Conservation (phyloP, 73 alveolate species). For the Tetrahymena malaccensis region DNA sequence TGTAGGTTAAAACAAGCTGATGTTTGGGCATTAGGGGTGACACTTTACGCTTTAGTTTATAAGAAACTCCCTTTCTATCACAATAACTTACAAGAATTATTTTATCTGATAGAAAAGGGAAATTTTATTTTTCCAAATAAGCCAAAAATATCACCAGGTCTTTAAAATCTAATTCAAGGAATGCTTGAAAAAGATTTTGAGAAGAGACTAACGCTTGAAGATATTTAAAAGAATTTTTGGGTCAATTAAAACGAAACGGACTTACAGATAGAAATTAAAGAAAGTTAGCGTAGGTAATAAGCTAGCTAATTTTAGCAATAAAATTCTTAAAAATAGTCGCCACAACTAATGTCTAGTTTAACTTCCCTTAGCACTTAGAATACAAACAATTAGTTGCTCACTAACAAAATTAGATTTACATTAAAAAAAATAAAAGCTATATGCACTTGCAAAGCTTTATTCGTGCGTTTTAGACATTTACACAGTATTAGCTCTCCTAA, state of each 20-base stretch:
- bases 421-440: neutral
- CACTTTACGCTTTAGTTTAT: slow-evolving; percentile 65
- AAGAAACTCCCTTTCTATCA: slow-evolving; percentile 72
- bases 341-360: neutral
- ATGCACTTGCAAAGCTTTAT: neutral
- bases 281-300: neutral
- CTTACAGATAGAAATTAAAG: neutral
- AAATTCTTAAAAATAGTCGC: neutral
- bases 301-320: neutral
- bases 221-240: slow-evolving; percentile 73
- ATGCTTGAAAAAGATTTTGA: slow-evolving; percentile 76
- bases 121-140: slow-evolving; percentile 39
- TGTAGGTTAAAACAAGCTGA: slow-evolving; percentile 30
- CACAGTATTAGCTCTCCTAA: neutral
- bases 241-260: slow-evolving; percentile 42
- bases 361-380: neutral
- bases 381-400: neutral
- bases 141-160: slow-evolving; percentile 49
- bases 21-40: slow-evolving; percentile 89
- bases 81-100: slow-evolving; percentile 48
- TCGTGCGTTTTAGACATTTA: neutral
- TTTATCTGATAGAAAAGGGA: slow-evolving; percentile 41
- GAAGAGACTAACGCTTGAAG: slow-evolving; percentile 63
- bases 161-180: slow-evolving; percentile 41
- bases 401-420: neutral